Conservation (phyloP, 495 filamentous ascomycete species). For the Apiosordaria backusii region DNA sequence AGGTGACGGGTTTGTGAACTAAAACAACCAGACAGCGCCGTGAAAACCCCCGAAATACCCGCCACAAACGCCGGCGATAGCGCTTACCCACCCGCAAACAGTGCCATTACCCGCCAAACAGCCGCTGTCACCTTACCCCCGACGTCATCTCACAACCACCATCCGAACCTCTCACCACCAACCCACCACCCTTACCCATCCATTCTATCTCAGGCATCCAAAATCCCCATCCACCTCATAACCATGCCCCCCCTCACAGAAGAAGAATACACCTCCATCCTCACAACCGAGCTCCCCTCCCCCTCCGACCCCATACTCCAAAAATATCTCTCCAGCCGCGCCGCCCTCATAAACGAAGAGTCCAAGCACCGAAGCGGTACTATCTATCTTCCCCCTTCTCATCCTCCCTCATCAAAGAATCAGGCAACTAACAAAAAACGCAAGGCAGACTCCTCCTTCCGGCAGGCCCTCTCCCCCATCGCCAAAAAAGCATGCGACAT, state of each 20-base stretch:
- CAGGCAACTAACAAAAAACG: neutral
- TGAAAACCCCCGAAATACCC: too few relatives aligned
- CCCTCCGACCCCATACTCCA: conserved; percentile 69
- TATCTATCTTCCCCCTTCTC: conserved; percentile 4
- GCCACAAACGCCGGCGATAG: neutral
- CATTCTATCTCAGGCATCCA: too few relatives aligned
- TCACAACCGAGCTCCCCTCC: conserved; percentile 50
- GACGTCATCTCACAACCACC: neutral
- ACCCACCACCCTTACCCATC: neutral
- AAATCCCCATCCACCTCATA: neutral
- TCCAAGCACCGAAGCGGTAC: conserved; percentile 76
- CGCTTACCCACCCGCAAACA: neutral
- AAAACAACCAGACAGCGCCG: too few relatives aligned
- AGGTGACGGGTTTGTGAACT: too few relatives aligned
- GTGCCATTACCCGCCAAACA: neutral
- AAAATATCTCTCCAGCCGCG: conserved; percentile 72
- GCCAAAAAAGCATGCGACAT: conserved; percentile 74
- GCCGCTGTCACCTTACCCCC: neutral
- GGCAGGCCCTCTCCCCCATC: conserved; percentile 22
- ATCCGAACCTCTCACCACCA: neutral
- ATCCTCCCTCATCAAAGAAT: neutral
- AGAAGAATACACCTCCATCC: conserved; percentile 52
- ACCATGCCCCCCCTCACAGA: conserved; percentile 39
- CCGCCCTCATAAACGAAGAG: conserved; percentile 74
- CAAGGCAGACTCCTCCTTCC: conserved; percentile 54